Evolutionary conservation across 345 rosid genomes (phyloP), one percentile per base, ranked within the genome.

Genomic region (Populus ilicifolia): DNA sequence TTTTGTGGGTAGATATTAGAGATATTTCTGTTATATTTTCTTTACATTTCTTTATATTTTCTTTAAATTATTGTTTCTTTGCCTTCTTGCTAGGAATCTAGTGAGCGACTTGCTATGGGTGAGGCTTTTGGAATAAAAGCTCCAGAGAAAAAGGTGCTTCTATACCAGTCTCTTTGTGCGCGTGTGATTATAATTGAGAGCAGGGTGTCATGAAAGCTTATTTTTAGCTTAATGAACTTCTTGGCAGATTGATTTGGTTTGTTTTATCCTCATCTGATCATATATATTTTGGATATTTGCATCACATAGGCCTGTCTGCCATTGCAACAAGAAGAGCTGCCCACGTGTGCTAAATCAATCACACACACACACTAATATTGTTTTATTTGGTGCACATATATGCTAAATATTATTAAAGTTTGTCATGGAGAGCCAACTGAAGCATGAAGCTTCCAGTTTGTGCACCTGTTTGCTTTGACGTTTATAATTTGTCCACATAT

Each of bases 71-170:
- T 63, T 52, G 35, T 66, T 20, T 33, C 67, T 84, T 69, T 65
- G 38, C 29, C 75, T 67, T n/a, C 67, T 52, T 76, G 67, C 43
- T 70, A 93, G 99, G 99, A 96, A 89, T 93, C 97, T 56, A 93
- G 99, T 59, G 87, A 80, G 78, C 89, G 82, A 80, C 98, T 96
- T 82, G 99, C 99, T 18, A 84, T 96, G 94, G 99, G 99, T 23
- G 98, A 89, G 84, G 93, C 92, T 48, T 96, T 96, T 85, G 98
- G 99, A 85, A 83, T 93, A 82, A 88, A 87, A 85, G 97, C 92
- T 82, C 98, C 98, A 6, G 88, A 81, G 87, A 91, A 89, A 80
- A 93, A 96, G 96, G 99, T 93, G 65, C 23, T n/a, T 39, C 29
- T 59, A 59, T 59, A 59, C n/a, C 29, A 9, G 61, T 54, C 64